Percentiles rank a stretch among this genome's conserved stretches.
phyloP scores from a whole-genome alignment of 2,329 filamentous ascomycete species.

The Epichloe coenophiala region DNA sequence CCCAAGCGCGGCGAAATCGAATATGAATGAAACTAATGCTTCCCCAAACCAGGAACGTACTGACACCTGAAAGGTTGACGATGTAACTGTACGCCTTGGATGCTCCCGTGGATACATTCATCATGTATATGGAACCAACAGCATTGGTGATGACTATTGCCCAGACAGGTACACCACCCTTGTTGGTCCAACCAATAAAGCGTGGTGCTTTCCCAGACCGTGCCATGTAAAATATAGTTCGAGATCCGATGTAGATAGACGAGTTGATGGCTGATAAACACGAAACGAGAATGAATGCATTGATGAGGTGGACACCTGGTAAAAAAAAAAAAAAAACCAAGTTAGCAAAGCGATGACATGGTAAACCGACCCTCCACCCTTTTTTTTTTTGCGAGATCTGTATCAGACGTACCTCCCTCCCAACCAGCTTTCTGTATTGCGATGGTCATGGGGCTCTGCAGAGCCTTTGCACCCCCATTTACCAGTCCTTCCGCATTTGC shows the following conservation, averaged over 20 bases:
- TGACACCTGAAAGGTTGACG: conserved; percentile 55
- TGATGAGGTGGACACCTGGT: conserved; percentile 54
- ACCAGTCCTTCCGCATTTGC: conserved; percentile 52
- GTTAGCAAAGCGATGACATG: conserved; percentile 1
- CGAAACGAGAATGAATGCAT: conserved; percentile 62
- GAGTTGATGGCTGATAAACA: conserved; percentile 61
- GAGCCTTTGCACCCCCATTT: conserved; percentile 45
- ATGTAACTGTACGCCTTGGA: conserved; percentile 54
- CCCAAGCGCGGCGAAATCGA: conserved; percentile 26
- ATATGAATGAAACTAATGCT: conserved; percentile 59
- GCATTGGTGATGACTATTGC: conserved; percentile 56
- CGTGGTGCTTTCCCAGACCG: conserved; percentile 57
- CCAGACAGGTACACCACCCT: conserved; percentile 45
- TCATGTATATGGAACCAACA: conserved; percentile 57
- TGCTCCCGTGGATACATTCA: conserved; percentile 57
- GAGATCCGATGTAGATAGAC: conserved; percentile 64
- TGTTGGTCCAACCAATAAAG: conserved; percentile 55
- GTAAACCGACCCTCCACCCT: no score
- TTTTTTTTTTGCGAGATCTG: not conserved
- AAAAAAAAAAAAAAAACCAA: no score
- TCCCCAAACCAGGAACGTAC: conserved; percentile 60
- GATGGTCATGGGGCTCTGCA: conserved; percentile 61
- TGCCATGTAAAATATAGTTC: conserved; percentile 64
- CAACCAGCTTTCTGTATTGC: conserved; percentile 63
- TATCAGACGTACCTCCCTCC: conserved; percentile 36